Evolutionary conservation across 2,329 filamentous ascomycete species (phyloP).

Genomic region (Daldinia sp.): DNA sequence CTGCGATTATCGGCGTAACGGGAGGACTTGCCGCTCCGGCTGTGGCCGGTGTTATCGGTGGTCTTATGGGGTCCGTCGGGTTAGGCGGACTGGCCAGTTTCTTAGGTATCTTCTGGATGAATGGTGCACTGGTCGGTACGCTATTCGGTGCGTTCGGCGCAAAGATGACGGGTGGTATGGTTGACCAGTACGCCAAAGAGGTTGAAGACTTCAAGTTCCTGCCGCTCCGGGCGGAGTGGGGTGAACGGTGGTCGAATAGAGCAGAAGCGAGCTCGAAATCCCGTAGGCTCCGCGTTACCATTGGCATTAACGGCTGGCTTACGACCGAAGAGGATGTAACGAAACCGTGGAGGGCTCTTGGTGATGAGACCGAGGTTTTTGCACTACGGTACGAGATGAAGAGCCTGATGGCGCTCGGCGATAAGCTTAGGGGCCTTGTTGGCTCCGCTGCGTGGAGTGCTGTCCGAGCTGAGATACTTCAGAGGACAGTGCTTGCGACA

Average conservation of each 20-base stretch:
- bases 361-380: slow-evolving; percentile 80
- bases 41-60: slow-evolving; percentile 86
- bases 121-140: slow-evolving; percentile 84
- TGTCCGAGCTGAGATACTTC: slow-evolving; percentile 80
- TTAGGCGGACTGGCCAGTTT: slow-evolving; percentile 88
- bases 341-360: slow-evolving; percentile 82
- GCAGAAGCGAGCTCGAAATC: slow-evolving; percentile 40
- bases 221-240: slow-evolving; percentile 69
- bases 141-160: slow-evolving; percentile 92
- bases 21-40: slow-evolving; percentile 91
- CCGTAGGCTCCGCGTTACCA: slow-evolving; percentile 78
- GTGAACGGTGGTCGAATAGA: slow-evolving; percentile 50
- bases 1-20: slow-evolving; percentile 89
- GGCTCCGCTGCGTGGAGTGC: slow-evolving; percentile 80
- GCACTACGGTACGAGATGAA: slow-evolving; percentile 87
- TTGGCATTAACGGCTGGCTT: slow-evolving; percentile 90
- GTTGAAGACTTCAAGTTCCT: slow-evolving; percentile 86
- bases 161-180: slow-evolving; percentile 81
- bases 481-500: slow-evolving; percentile 76
- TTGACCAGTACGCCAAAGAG: slow-evolving; percentile 88
- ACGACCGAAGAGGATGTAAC: slow-evolving; percentile 79
- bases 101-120: slow-evolving; percentile 86
- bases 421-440: slow-evolving; percentile 77
- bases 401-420: slow-evolving; percentile 80
- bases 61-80: slow-evolving; percentile 86